Evolutionary conservation across 495 filamentous ascomycete species (phyloP), one percentile per base, ranked within the genome.

Genomic region (Schizothecium vesticola): DNA sequence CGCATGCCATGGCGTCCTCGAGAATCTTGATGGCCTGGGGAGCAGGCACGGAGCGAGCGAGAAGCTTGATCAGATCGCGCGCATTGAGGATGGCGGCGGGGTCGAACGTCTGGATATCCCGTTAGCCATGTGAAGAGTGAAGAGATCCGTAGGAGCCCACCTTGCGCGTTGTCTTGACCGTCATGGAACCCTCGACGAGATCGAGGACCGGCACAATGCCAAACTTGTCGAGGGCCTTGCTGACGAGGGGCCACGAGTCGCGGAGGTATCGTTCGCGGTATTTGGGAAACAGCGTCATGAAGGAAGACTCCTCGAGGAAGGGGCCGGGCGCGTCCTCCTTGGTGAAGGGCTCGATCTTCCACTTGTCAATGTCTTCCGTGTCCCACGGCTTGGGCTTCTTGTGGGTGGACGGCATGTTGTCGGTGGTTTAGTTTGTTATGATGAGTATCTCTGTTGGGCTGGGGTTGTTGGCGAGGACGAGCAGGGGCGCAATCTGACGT

Each of bases 311-410:
- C 80, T 98, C 94, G 56, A 88, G 86, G 81, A 99, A 96, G 43
- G 90, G 89, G 64, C 96, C 95, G 56, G 86, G 90, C 58, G 82
- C 81, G 80, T 98, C 97, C 78, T 99, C 92, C 71, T 90, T 88
- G 61, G 85, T 94, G 83, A 99, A 97, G 28, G 88, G 80, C 61
- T 96, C 92, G 75, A 92, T 86, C 86, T 93, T 95, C 94, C 94
- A 99, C 77, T 97, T 97, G 78, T 99, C 94, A 71, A 97, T 93
- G 73, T 97, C 95, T 67, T 95, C 93, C 61, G 93, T 97, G 78
- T 99, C 94, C 95, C 94, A 98, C 43, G 95, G 92, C 78, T 99
- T 99, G 6, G 97, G 93, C 67, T 86, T 89, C 67, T 97, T 95
- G 82, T 97, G 89, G 66, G 92, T 97, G 64, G 92, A 96, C 66